Percentiles rank a stretch among this genome's conserved stretches.
Conservation (phyloP, 169 alveolate species). For the Toxoplasma gondii region DNA sequence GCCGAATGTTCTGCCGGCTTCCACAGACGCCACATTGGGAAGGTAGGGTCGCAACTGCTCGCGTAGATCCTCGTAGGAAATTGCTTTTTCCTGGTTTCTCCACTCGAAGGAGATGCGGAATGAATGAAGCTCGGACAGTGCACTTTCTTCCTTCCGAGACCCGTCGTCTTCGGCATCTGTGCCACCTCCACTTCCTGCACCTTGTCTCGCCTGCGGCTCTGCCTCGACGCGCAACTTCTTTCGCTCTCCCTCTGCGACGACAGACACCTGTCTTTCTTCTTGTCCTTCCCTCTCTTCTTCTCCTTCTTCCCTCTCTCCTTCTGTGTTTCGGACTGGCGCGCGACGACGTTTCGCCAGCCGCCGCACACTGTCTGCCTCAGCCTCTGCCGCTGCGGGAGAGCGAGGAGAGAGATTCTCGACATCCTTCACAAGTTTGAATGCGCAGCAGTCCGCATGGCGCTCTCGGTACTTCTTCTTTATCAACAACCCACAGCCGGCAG, state of each 20-base stretch:
- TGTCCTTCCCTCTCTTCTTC: not conserved
- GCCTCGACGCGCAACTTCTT: not conserved
- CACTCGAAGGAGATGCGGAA: slow-evolving; percentile 18
- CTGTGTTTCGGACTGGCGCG: not conserved
- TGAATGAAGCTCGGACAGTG: not conserved
- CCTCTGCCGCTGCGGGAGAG: not conserved
- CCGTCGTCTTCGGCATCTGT: not conserved
- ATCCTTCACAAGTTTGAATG: slow-evolving; percentile 46
- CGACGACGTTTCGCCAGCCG: not conserved
- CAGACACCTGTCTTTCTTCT: not conserved
- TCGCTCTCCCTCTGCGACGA: not conserved
- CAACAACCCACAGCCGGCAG: slow-evolving; percentile 59
- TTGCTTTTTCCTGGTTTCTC: not conserved
- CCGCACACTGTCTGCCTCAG: not conserved
- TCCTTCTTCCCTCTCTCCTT: not conserved
- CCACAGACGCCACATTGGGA: slow-evolving; percentile 46
- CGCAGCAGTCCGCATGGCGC: slow-evolving; percentile 62
- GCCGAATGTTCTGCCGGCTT: slow-evolving; percentile 49
- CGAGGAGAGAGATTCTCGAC: not conserved
- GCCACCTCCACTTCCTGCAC: not conserved
- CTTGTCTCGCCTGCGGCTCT: not conserved
- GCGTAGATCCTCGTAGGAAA: slow-evolving; percentile 35
- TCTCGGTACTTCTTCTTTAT: slow-evolving; percentile 60
- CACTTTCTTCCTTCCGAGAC: not conserved
- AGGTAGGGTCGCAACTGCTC: slow-evolving; percentile 24